A percentile compares a stretch with the other conserved stretches of the same genome.
phyloP scores from a whole-genome alignment of 441 rosid genomes.

The Populus hybrid region DNA sequence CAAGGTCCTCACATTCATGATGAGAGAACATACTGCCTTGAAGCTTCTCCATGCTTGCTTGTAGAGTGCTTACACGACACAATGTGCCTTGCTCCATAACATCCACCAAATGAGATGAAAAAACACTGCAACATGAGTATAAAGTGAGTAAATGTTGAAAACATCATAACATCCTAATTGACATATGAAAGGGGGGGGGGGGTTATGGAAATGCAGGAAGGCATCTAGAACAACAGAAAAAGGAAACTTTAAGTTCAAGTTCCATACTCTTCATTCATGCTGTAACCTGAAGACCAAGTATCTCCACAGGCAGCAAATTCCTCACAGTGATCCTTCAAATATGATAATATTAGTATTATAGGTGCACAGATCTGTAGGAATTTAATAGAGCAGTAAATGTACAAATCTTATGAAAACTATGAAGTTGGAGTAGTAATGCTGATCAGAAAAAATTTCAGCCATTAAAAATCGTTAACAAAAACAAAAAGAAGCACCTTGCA shows the following conservation, averaged over 20 bases:
- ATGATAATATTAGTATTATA: slow-evolving; percentile 2
- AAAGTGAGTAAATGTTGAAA: slow-evolving; percentile 3
- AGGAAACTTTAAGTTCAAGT: slow-evolving; percentile 15
- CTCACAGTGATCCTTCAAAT: slow-evolving; percentile 45
- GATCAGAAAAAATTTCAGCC: too few species aligned
- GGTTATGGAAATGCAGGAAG: not conserved
- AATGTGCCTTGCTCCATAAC: slow-evolving; percentile 25
- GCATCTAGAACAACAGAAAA: slow-evolving; percentile 2
- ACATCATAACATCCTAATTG: not conserved
- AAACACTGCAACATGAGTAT: slow-evolving; percentile 32
- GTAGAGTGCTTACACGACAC: slow-evolving; percentile 13
- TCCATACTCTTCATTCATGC: slow-evolving; percentile 48
- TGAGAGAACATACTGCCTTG: slow-evolving; percentile 17
- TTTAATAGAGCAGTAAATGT: not conserved
- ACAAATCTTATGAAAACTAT: not conserved
- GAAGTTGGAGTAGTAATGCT: not conserved
- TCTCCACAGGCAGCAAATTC: slow-evolving; percentile 36
- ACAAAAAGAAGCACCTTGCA: not conserved
- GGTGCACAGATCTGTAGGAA: not conserved
- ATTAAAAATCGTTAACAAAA: not conserved
- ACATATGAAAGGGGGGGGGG: not conserved
- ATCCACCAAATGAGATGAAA: slow-evolving; percentile 28
- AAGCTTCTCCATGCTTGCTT: slow-evolving; percentile 33
- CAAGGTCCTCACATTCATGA: slow-evolving; percentile 16
- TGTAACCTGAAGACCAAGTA: slow-evolving; percentile 29